A percentile compares a stretch with the other conserved stretches of the same genome.
Evolutionary conservation across 2,329 filamentous ascomycete genomes (phyloP).

Genomic region (Nectriaceae sp.): DNA sequence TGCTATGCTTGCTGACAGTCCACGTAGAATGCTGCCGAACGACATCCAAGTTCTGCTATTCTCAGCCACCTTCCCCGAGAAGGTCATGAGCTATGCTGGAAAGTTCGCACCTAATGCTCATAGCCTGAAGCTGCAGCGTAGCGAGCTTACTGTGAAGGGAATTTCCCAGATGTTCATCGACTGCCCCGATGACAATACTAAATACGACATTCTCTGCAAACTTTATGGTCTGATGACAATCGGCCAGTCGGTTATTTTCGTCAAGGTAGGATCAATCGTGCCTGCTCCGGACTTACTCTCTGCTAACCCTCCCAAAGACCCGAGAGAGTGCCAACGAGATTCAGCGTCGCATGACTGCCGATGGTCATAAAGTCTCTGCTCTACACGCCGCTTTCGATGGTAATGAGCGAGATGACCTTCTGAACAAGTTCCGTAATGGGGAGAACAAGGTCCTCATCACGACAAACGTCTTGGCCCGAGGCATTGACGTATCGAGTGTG

Average conservation of each 20-base stretch:
- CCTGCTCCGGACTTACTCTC: neutral
- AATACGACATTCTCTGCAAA: constrained; percentile 86
- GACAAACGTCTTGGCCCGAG: constrained; percentile 93
- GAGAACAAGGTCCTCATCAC: constrained; percentile 95
- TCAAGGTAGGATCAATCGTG: constrained; percentile 62
- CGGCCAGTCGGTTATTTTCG: constrained; percentile 96
- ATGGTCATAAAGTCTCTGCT: constrained; percentile 90
- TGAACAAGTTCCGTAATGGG: constrained; percentile 84
- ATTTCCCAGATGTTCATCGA: constrained; percentile 99
- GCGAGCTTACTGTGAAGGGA: constrained; percentile 92
- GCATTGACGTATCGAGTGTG: constrained; percentile 88
- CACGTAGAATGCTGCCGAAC: constrained; percentile 67
- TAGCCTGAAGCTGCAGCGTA: constrained; percentile 81
- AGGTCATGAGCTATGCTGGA: constrained; percentile 81
- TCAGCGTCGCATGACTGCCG: constrained; percentile 78
- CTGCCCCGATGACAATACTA: constrained; percentile 77
- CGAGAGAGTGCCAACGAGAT: constrained; percentile 85
- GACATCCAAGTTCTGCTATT: constrained; percentile 88
- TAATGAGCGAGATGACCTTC: constrained; percentile 75
- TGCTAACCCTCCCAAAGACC: constrained; percentile 54
- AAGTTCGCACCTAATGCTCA: constrained; percentile 86
- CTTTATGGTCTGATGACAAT: constrained; percentile 97
- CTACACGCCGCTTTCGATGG: constrained; percentile 89
- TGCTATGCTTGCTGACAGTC: constrained; percentile 30
- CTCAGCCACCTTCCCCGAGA: constrained; percentile 88